A percentile compares a stretch with the other conserved stretches of the same genome.
These are phyloP conservation scores for Catunica adiposa DNA, from an alignment of 2,329 filamentous ascomycete species.

Conservation along the genomic window DNA sequence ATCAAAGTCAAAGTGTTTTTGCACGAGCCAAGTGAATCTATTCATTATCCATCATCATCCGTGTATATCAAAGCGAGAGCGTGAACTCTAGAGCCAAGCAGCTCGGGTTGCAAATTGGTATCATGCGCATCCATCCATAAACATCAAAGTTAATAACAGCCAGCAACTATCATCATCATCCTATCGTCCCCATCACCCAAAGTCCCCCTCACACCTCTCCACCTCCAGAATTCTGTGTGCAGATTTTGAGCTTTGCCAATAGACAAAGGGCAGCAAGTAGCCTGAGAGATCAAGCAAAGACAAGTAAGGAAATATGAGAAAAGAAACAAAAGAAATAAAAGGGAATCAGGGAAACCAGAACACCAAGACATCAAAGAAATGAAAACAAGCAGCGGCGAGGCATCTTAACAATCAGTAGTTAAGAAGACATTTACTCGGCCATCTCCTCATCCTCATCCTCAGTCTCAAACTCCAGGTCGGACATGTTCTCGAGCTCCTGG, in stretches of 20 bases:
- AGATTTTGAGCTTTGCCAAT: too few relatives aligned
- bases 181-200: too few relatives aligned
- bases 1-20: background rate
- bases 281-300: too few relatives aligned
- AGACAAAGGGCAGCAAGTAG: too few relatives aligned
- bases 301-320: too few relatives aligned
- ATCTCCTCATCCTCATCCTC: slow-evolving; percentile 28
- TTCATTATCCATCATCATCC: slow-evolving; percentile 13
- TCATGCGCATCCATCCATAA: slow-evolving; percentile 4
- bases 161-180: too few relatives aligned
- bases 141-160: background rate
- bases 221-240: too few relatives aligned
- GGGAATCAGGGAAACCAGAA: too few relatives aligned
- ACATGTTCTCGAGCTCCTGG: slow-evolving; percentile 49
- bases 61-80: slow-evolving; percentile 11
- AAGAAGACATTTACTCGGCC: background rate
- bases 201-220: background rate
- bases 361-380: too few relatives aligned
- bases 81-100: slow-evolving; percentile 13
- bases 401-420: too few relatives aligned
- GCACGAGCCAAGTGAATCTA: slow-evolving; percentile 12
- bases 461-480: slow-evolving; percentile 53
- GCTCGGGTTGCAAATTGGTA: slow-evolving; percentile 9
- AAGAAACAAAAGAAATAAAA: too few relatives aligned
- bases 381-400: too few relatives aligned